These are phyloP conservation scores for Suillus decipiens DNA, from an alignment of 768 basidiomycete genomes.

Conservation along the genomic window DNA sequence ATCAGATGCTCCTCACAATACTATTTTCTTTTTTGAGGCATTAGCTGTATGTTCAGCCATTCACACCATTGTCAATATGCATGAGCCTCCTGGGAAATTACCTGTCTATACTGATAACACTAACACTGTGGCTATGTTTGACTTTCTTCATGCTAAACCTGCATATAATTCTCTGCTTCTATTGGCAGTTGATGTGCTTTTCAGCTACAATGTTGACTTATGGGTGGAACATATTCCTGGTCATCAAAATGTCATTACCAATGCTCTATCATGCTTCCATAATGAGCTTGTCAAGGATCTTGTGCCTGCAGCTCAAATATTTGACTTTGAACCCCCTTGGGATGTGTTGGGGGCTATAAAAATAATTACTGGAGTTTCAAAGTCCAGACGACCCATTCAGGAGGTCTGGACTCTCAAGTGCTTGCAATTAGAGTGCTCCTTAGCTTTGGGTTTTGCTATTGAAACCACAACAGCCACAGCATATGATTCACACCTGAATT, in stretches of 20 bases:
- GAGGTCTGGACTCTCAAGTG: too few species aligned
- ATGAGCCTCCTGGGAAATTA: not conserved
- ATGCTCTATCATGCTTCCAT: not conserved
- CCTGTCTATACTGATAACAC: not conserved
- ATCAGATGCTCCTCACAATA: not conserved
- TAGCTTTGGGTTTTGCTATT: too few species aligned
- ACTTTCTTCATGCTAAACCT: not conserved
- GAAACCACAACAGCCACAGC: too few species aligned
- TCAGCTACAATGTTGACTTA: not conserved
- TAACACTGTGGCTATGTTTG: not conserved
- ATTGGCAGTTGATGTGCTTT: not conserved
- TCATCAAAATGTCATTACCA: not conserved
- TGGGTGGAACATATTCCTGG: not conserved
- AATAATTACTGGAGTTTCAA: too few species aligned
- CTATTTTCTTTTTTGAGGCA: not conserved
- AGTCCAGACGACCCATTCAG: too few species aligned
- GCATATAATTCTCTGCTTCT: not conserved
- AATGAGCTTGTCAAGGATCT: not conserved
- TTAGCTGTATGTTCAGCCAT: not conserved
- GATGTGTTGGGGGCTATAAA: not conserved
- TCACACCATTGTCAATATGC: not conserved
- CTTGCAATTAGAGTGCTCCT: too few species aligned
- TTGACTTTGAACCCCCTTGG: not conserved
- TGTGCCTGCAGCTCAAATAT: not conserved
- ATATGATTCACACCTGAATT: too few species aligned